Conservation (phyloP, 441 rosid genomes). For the Aleurites moluccanus region DNA sequence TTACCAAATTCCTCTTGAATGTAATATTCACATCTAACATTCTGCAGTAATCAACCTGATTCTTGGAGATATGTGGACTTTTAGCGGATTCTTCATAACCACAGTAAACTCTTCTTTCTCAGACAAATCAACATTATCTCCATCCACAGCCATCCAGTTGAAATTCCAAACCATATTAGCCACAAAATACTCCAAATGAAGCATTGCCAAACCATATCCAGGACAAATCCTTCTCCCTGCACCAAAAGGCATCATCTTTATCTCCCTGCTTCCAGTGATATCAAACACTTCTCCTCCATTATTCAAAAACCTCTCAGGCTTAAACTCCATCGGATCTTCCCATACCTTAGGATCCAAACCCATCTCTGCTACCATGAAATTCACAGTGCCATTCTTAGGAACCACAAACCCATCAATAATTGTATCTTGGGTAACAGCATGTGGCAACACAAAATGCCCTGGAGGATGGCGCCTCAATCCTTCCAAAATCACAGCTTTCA, state of each 20-base stretch:
- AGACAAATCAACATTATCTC: conserved; percentile 20
- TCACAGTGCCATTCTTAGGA: conserved; percentile 18
- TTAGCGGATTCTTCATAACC: conserved; percentile 20
- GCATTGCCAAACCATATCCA: conserved; percentile 16
- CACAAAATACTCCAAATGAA: conserved; percentile 27
- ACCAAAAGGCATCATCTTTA: conserved; percentile 29
- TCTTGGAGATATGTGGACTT: conserved; percentile 12
- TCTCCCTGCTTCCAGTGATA: conserved; percentile 7
- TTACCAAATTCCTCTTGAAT: too few species aligned
- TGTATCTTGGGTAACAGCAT: conserved; percentile 22
- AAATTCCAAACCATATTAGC: conserved; percentile 22
- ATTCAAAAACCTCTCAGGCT: conserved; percentile 22
- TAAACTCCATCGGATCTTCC: conserved; percentile 21
- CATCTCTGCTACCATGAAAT: conserved; percentile 21
- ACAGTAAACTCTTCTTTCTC: conserved; percentile 23
- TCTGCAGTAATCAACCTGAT: neutral
- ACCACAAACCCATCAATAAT: conserved; percentile 11
- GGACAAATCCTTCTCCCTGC: conserved; percentile 25
- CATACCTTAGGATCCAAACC: conserved; percentile 14
- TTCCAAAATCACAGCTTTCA: conserved; percentile 25
- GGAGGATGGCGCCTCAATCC: conserved; percentile 26
- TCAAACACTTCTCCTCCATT: neutral
- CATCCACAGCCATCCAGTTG: conserved; percentile 14
- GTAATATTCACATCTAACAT: too few species aligned
- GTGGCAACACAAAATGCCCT: conserved; percentile 16